phyloP scores from a whole-genome alignment of 2,329 filamentous ascomycete genomes.

The Bipolaris bicolor region DNA sequence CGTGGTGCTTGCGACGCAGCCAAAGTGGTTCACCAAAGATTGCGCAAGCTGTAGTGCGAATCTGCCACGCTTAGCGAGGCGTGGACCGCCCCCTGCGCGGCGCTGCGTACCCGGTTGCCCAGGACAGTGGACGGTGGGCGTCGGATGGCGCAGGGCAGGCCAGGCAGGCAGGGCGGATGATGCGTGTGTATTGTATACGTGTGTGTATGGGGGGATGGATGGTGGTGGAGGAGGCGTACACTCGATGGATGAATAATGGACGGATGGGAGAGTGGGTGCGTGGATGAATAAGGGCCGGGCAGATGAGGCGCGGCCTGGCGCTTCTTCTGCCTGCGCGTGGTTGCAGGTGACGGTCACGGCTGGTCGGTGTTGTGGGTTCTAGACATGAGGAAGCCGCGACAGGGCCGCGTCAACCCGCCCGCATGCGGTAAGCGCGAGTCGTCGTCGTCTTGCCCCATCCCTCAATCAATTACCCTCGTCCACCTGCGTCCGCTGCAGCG shows the following conservation, averaged over 20 bases:
- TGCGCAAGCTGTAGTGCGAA: slow-evolving; percentile 23
- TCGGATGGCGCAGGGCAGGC: neutral
- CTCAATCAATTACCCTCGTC: slow-evolving; percentile 23
- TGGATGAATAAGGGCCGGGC: neutral
- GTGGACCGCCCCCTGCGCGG: slow-evolving; percentile 14
- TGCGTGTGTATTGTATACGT: neutral
- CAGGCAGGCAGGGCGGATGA: neutral
- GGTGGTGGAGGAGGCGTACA: neutral
- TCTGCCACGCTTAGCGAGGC: slow-evolving; percentile 17
- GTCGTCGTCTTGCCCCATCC: slow-evolving; percentile 22
- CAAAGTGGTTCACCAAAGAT: slow-evolving; percentile 18
- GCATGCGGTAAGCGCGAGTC: slow-evolving; percentile 18
- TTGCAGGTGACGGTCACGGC: slow-evolving; percentile 11
- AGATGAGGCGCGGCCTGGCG: neutral
- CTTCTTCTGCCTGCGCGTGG: slow-evolving; percentile 3
- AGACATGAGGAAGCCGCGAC: slow-evolving; percentile 23
- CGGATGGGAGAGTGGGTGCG: neutral
- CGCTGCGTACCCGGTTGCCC: slow-evolving; percentile 1
- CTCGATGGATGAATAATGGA: neutral
- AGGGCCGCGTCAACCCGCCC: slow-evolving; percentile 22
- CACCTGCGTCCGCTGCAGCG: slow-evolving; percentile 14
- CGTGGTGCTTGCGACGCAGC: slow-evolving; percentile 12
- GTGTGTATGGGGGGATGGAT: neutral
- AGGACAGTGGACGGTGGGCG: neutral
- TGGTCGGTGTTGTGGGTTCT: slow-evolving; percentile 21